Evolutionary conservation across 2,329 filamentous ascomycete genomes (phyloP), one percentile per base, ranked within the genome.

Genomic region (Penicillium sp.): DNA sequence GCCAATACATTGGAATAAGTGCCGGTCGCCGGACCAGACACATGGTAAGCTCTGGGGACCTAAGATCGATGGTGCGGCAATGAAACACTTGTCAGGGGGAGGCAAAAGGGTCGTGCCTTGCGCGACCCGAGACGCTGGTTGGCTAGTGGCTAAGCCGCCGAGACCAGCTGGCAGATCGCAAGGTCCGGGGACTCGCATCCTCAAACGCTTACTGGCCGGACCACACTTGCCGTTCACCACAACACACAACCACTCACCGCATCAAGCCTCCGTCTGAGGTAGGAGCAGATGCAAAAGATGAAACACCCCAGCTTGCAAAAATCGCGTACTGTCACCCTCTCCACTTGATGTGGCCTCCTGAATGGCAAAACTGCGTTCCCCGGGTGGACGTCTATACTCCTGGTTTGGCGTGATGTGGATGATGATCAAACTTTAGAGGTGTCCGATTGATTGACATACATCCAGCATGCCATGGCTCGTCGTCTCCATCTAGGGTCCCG

Each of bases 61-160:
- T 42, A 53, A 44, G 47, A 42, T 49, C 31, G 36, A 63, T 61
- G 61, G 59, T 62, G 59, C 55, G 61, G 62, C 59, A 58, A 39
- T 34, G 43, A 31, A 37, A 34, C 34, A 28, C 21, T 48, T 21
- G 46, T 40, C 21, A 52, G 52, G 56, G 56, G 58, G 53, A n/a
- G 31, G 34, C n/a, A 23, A 42, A 42, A 33, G 31, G 42, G 39
- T 29, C 24, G 48, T 42, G 46, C 60, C 55, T 60, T 59, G 52
- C 55, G 49, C 29, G 42, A 26, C 50, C 43, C 48, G 51, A 36
- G 49, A 19, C 29, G 29, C 51, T 64, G 61, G 61, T 65, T 64
- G 61, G 60, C 26, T 54, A 42, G 6, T 59, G 36, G 37, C 50
- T 51, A 18, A 62, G 61, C 54, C 59, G 61, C 57, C 55, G 44